Evolutionary conservation across 176 grass and related monocot genomes (phyloP), one percentile per base, ranked within the genome.

Genomic region (Paspalum notatum): DNA sequence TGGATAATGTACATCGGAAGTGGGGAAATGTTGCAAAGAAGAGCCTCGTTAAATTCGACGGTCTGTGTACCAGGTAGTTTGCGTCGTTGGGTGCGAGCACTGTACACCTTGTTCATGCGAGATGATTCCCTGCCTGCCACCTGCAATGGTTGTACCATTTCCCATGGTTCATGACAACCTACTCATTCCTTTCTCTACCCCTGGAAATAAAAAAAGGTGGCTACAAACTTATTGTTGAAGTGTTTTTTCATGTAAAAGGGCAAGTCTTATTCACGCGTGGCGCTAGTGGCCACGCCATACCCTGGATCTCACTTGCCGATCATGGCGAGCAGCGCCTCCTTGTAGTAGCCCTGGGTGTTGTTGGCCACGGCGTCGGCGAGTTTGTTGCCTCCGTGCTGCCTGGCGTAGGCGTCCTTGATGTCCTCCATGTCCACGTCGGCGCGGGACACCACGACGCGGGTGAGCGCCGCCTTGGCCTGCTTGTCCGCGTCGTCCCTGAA

Each of bases 291-390:
- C 9, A 71, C 63, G 13, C 44, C 26, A 7, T 1, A 18, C 24
- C 22, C 21, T 51, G 16, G 48, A 12, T 22, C 5, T 88, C 71
- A 86, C 71, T 83, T 89, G 44, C 79, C 88, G 66, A 91, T 85
- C 53, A 93, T 81, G 59, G 89, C 78, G 56, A 97, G 94, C 86
- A 97, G 76, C 72, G 94, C 84, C 72, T 97, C 89, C 84, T 79
- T 91, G 84, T 91, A 93, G n/a, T 75, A 80, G 25, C 94, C 94
- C 59, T 91, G 87, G 6, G 91, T 79, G 66, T 91, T 90, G 46
- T 79, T 86, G 50, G 81, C 71, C 5, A 91, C 90, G 46, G 58
- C 71, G 69, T 97, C 94, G 11, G 74, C 82, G 47, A 97, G 91
- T 68, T 93, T 87, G 51, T 93, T 87, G 51, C 46, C 53, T 25